These are phyloP conservation scores for Penicillium sp. DNA, from an alignment of 2,329 filamentous ascomycete genomes.

Conservation along the genomic window DNA sequence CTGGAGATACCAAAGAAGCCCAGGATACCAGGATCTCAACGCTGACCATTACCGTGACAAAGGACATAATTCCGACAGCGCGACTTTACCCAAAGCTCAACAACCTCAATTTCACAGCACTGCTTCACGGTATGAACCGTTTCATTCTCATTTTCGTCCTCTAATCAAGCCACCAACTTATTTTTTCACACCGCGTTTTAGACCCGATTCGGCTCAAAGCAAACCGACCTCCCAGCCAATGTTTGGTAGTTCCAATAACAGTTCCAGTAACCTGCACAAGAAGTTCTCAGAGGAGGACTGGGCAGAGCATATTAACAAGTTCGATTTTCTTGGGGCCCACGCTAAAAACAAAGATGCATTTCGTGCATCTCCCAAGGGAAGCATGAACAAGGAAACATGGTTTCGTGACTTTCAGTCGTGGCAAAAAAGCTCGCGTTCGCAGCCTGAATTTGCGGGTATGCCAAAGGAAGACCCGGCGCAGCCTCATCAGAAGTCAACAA, in stretches of 20 bases:
- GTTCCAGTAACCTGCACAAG: constrained; percentile 39
- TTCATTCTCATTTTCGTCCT: neutral
- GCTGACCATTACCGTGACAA: constrained; percentile 32
- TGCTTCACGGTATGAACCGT: constrained; percentile 18
- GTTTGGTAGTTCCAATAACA: constrained; percentile 39
- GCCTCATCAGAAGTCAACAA: constrained; percentile 19
- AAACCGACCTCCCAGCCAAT: constrained; percentile 16
- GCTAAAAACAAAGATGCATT: constrained; percentile 27
- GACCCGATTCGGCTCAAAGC: constrained; percentile 8
- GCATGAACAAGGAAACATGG: neutral
- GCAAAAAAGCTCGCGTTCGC: neutral
- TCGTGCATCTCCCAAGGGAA: constrained; percentile 20
- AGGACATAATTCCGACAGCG: constrained; percentile 39
- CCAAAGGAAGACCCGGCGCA: neutral
- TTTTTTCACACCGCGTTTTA: neutral
- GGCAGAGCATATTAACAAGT: constrained; percentile 40
- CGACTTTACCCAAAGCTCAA: constrained; percentile 28
- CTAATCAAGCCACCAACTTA: neutral
- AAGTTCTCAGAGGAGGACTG: constrained; percentile 49
- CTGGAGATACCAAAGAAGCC: constrained; percentile 18
- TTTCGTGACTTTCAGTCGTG: neutral
- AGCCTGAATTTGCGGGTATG: neutral
- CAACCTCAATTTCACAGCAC: constrained; percentile 12
- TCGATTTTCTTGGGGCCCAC: constrained; percentile 42
- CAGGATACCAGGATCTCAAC: constrained; percentile 25